phyloP scores from a whole-genome alignment of 768 basidiomycete genomes.

The Russula vinacea region DNA sequence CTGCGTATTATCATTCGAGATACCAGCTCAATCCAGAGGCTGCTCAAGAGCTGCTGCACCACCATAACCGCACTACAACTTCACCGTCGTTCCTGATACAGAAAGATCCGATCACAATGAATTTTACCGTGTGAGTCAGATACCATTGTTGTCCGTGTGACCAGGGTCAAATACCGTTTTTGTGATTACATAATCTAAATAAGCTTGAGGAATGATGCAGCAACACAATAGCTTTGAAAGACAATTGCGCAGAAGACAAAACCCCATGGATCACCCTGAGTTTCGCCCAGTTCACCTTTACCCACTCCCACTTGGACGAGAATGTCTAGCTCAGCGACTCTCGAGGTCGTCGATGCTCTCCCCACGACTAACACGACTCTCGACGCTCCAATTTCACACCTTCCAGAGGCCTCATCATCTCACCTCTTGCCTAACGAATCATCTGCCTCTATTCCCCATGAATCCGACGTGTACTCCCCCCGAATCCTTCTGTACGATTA shows the following conservation, averaged over 20 bases:
- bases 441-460: conserved; percentile 32
- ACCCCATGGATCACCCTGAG: conserved; percentile 32
- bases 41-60: no score
- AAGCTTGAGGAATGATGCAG: not conserved
- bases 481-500: conserved; percentile 46
- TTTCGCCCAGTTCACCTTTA: conserved; percentile 26
- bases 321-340: conserved; percentile 33
- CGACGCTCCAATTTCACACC: conserved; percentile 29
- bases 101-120: not conserved
- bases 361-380: conserved; percentile 30
- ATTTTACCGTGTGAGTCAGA: conserved; percentile 14
- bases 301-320: conserved; percentile 26
- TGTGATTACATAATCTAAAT: conserved; percentile 28
- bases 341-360: conserved; percentile 32
- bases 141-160: not conserved
- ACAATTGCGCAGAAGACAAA: conserved; percentile 30
- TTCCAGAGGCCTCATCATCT: conserved; percentile 27
- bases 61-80: no score
- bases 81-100: no score
- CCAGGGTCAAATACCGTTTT: conserved; percentile 10
- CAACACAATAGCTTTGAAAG: conserved; percentile 25
- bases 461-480: conserved; percentile 32
- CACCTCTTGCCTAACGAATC: conserved; percentile 30
- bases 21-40: no score
- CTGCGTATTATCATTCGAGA: no score